phyloP scores from a whole-genome alignment of 228 moss, liverwort and hornwort genomes.

The Sphagnum fallax region DNA sequence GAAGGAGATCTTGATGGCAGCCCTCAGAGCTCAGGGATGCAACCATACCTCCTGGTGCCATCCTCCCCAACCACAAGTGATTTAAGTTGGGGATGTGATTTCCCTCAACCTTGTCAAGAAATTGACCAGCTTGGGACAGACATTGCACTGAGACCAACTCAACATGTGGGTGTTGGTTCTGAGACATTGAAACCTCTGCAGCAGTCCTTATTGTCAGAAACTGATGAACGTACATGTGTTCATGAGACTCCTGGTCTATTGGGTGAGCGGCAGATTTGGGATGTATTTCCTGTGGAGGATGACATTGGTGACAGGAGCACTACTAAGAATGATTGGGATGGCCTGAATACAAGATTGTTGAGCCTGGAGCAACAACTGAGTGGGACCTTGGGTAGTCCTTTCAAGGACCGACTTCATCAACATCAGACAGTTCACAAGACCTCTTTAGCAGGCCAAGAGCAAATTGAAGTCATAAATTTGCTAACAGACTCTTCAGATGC shows the following conservation, averaged over 20 bases:
- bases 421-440: too few relatives aligned
- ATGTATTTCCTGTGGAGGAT: background rate
- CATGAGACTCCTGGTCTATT: background rate
- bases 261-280: background rate
- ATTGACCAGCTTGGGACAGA: conserved; percentile 18
- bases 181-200: background rate
- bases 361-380: too few relatives aligned
- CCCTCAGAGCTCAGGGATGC: conserved; percentile 9
- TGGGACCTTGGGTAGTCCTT: too few relatives aligned
- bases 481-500: conserved; percentile 12
- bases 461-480: too few relatives aligned
- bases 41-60: conserved; percentile 13
- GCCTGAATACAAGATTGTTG: too few relatives aligned
- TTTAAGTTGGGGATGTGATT: conserved; percentile 33
- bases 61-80: conserved; percentile 42
- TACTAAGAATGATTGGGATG: too few relatives aligned
- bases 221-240: background rate
- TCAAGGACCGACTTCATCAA: too few relatives aligned
- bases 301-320: background rate
- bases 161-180: conserved; percentile 7
- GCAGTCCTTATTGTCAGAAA: background rate
- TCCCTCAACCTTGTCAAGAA: conserved; percentile 9
- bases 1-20: background rate
- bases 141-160: conserved; percentile 12
- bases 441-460: too few relatives aligned